phyloP scores from a whole-genome alignment of 176 grass and related monocot genomes.

The Areca catechu region DNA sequence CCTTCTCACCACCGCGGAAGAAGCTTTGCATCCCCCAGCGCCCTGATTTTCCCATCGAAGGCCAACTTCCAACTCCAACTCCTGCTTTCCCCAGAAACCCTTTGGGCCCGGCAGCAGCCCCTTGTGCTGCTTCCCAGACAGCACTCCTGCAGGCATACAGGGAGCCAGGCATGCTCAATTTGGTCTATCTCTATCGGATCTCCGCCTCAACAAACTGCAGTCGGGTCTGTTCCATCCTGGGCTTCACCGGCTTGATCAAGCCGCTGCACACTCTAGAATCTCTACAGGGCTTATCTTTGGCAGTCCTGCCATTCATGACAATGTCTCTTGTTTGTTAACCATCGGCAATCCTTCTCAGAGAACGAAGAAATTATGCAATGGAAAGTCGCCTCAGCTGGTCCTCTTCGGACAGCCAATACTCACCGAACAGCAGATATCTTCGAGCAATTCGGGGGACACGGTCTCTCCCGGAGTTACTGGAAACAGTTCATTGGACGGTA shows the following conservation, averaged over 20 bases:
- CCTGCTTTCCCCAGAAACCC: conserved; percentile 49
- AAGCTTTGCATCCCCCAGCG: conserved; percentile 55
- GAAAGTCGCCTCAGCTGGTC: conserved; percentile 53
- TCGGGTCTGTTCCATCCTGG: conserved; percentile 40
- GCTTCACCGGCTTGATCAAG: conserved; percentile 39
- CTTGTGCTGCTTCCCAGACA: conserved; percentile 62
- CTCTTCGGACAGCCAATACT: conserved; percentile 87
- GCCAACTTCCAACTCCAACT: conserved; percentile 40
- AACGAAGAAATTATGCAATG: conserved; percentile 43
- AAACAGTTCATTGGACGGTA: conserved; percentile 40
- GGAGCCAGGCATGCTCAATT: conserved; percentile 99
- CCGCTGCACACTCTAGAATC: conserved; percentile 33
- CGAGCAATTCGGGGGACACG: conserved; percentile 22
- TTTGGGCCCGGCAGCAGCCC: conserved; percentile 33
- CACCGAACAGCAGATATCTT: conserved; percentile 80
- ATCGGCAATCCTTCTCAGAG: conserved; percentile 53
- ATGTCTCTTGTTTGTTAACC: conserved; percentile 72
- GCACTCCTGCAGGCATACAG: conserved; percentile 97
- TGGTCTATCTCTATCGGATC: conserved; percentile 76
- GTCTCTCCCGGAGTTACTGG: conserved; percentile 3
- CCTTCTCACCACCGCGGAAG: conserved; percentile 89
- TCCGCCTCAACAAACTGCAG: conserved; percentile 71
- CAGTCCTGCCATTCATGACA: conserved; percentile 36
- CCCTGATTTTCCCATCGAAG: conserved; percentile 40
- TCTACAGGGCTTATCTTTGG: conserved; percentile 46